A percentile compares a stretch with the other conserved stretches of the same genome.
Conservation (phyloP, 768 basidiomycete species). For the Roridomyces roridus region DNA sequence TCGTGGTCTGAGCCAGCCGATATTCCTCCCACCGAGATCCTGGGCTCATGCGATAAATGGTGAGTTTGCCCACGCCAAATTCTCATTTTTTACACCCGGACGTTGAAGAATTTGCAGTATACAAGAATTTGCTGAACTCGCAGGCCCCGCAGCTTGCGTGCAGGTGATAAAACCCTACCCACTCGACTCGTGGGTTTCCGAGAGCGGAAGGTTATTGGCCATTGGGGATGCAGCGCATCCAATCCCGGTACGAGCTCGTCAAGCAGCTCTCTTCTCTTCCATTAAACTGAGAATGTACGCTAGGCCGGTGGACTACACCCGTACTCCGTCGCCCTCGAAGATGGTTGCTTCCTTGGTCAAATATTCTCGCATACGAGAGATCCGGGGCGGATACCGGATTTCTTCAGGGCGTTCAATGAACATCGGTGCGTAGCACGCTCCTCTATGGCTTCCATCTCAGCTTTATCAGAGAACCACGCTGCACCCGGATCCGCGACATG, state of each 20-base stretch:
- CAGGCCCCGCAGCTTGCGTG: conserved; percentile 1
- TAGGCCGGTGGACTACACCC: background rate
- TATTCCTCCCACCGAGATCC: background rate
- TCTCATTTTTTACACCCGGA: background rate
- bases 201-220: conserved; percentile 2
- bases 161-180: background rate
- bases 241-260: conserved; percentile 7
- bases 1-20: background rate
- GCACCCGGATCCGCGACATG: background rate
- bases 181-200: conserved; percentile 11
- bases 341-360: conserved; percentile 11
- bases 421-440: background rate
- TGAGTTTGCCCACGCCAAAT: background rate
- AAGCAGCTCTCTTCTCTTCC: background rate
- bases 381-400: conserved; percentile 5
- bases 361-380: conserved; percentile 13
- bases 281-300: background rate
- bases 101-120: background rate
- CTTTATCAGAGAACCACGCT: background rate
- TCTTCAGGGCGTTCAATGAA: conserved; percentile 10
- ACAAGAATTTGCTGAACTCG: background rate
- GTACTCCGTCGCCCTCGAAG: conserved; percentile 8
- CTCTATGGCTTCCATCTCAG: background rate
- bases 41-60: conserved; percentile 1
- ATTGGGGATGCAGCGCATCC: conserved; percentile 20